Conservation (phyloP, 441 rosid species). For the Gossypium laxum region DNA sequence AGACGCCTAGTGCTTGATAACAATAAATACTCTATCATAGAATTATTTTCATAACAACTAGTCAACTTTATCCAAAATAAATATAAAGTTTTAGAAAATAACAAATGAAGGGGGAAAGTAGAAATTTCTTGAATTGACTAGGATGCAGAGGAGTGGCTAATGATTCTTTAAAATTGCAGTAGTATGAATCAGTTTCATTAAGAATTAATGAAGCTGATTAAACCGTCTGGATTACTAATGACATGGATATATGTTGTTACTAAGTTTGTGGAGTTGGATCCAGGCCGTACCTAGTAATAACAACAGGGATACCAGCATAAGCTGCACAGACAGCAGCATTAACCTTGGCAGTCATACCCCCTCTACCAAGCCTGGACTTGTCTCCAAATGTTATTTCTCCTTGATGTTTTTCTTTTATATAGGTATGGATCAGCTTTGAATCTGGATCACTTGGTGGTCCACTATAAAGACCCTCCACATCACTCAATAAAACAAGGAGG, state of each 20-base stretch:
- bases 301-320: constrained; percentile 27
- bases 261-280: not conserved
- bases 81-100: not conserved
- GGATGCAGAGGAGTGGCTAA: constrained; percentile 2
- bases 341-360: constrained; percentile 33
- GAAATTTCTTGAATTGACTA: not conserved
- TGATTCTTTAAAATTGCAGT: not conserved
- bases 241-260: not conserved
- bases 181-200: not conserved
- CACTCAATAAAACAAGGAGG: constrained; percentile 29
- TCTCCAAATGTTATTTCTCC: constrained; percentile 31
- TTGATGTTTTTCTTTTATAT: constrained; percentile 26
- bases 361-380: constrained; percentile 30
- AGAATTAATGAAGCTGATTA: not conserved
- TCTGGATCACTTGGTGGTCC: constrained; percentile 28
- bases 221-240: not conserved
- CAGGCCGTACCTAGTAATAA: constrained; percentile 24
- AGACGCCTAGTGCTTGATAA: not conserved
- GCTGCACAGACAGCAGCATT: constrained; percentile 28
- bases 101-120: not conserved
- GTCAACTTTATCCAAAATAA: not conserved
- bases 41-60: not conserved
- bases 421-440: constrained; percentile 25
- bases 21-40: not conserved
- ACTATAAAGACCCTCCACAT: constrained; percentile 30